Percentiles rank a stretch among this genome's conserved stretches.
Conservation (phyloP, 2,329 filamentous ascomycete genomes). For the Apiospora hydei region DNA sequence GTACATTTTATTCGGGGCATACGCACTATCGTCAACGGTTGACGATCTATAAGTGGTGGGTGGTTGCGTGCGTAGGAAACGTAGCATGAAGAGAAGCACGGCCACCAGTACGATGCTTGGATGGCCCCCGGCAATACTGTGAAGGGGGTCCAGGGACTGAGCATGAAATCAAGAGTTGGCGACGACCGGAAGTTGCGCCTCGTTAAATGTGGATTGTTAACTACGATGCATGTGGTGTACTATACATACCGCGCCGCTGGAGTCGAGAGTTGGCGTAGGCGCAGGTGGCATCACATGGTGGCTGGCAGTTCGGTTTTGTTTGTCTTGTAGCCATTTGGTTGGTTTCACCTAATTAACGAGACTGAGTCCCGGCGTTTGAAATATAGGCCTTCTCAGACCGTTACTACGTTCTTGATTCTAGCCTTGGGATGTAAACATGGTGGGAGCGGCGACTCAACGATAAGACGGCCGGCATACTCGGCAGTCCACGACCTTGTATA, state of each 20-base stretch:
- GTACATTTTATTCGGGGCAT: slow-evolving; percentile 6
- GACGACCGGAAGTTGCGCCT: not conserved
- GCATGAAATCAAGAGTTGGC: not conserved
- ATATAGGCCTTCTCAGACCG: not conserved
- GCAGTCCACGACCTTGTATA: not conserved
- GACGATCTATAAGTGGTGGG: not conserved
- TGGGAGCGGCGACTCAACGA: no score
- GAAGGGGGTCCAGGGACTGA: not conserved
- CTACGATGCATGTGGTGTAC: not conserved
- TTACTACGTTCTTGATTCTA: not conserved
- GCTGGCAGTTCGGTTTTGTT: not conserved
- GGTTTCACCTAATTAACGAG: not conserved
- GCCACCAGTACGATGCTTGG: not conserved
- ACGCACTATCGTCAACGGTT: not conserved
- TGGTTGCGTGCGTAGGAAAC: not conserved
- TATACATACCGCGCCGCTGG: not conserved
- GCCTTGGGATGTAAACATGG: not conserved
- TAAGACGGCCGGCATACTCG: not conserved
- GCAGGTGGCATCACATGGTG: not conserved
- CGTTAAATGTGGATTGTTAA: not conserved
- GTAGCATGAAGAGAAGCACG: not conserved
- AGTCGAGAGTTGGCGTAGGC: not conserved
- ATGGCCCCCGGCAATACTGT: not conserved
- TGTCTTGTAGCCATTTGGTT: slow-evolving; percentile 9
- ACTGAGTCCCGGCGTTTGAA: not conserved